phyloP scores from a whole-genome alignment of 805 yeast genomes.

The Yarrowia yakushimensis region DNA sequence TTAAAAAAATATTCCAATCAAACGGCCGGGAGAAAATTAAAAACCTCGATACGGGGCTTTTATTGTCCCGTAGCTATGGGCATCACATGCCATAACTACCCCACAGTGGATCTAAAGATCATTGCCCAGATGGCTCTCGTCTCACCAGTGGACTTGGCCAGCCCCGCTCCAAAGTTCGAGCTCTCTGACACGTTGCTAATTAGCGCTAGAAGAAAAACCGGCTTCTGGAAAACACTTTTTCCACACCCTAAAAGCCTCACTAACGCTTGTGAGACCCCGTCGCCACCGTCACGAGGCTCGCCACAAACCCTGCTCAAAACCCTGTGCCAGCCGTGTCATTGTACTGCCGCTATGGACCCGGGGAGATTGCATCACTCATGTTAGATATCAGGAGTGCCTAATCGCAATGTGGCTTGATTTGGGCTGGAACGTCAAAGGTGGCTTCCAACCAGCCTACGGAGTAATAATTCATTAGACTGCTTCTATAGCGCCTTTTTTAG shows the following conservation, averaged over 20 bases:
- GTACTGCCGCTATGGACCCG: background rate
- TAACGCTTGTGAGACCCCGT: background rate
- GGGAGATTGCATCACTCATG: constrained; percentile 11
- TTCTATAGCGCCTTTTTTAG: too few relatives aligned
- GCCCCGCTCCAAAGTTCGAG: background rate
- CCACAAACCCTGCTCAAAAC: background rate
- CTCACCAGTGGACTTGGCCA: background rate
- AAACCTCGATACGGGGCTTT: too few relatives aligned
- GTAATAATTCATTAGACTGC: too few relatives aligned
- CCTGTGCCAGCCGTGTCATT: background rate
- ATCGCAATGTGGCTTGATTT: background rate
- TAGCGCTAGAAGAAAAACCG: background rate
- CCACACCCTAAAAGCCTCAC: background rate
- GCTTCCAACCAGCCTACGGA: background rate
- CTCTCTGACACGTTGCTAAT: background rate
- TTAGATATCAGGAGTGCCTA: background rate
- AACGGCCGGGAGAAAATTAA: background rate
- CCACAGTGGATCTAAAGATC: background rate
- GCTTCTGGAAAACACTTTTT: background rate
- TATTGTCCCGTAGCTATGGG: too few relatives aligned
- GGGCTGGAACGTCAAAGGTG: background rate
- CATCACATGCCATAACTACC: background rate
- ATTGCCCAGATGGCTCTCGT: background rate
- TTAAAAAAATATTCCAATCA: background rate
- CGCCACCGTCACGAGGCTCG: background rate